Percentiles rank a stretch among this genome's conserved stretches.
phyloP scores from a whole-genome alignment of 495 filamentous ascomycete species.

The Neurospora discreta region DNA sequence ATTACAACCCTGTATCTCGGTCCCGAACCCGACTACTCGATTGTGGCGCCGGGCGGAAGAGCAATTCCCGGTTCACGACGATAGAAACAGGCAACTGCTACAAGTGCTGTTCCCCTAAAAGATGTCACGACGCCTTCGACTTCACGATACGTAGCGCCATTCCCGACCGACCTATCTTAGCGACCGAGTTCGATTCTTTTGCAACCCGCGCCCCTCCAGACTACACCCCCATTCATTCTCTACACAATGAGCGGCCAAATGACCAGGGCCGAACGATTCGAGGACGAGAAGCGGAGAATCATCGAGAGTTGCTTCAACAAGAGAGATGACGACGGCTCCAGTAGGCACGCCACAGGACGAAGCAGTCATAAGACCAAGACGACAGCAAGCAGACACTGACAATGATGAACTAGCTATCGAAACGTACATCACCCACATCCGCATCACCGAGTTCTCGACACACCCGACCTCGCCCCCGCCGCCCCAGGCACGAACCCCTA shows the following conservation, averaged over 20 bases:
- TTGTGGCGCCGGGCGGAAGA: not conserved
- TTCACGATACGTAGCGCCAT: not conserved
- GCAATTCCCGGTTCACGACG: not conserved
- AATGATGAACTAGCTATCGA: constrained; percentile 39
- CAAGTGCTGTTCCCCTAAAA: not conserved
- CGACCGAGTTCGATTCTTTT: not conserved
- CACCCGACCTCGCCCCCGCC: constrained; percentile 83
- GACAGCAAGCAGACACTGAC: not conserved
- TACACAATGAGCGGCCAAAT: constrained; percentile 24
- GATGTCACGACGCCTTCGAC: not conserved
- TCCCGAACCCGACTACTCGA: not conserved
- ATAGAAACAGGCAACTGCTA: not conserved
- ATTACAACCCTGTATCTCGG: not conserved
- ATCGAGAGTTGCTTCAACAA: constrained; percentile 86
- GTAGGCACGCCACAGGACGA: constrained; percentile 38
- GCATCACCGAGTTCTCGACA: constrained; percentile 70
- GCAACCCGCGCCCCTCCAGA: not conserved
- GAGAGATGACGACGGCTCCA: constrained; percentile 68
- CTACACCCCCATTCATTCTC: not conserved
- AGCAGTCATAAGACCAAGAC: not conserved
- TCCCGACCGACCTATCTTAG: not conserved
- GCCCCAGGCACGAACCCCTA: constrained; percentile 47
- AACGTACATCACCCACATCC: constrained; percentile 95
- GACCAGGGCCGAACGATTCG: constrained; percentile 78
- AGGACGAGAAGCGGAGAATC: constrained; percentile 90